phyloP scores from a whole-genome alignment of 108 stramenopile species.

The Discostella stelligeroides region DNA sequence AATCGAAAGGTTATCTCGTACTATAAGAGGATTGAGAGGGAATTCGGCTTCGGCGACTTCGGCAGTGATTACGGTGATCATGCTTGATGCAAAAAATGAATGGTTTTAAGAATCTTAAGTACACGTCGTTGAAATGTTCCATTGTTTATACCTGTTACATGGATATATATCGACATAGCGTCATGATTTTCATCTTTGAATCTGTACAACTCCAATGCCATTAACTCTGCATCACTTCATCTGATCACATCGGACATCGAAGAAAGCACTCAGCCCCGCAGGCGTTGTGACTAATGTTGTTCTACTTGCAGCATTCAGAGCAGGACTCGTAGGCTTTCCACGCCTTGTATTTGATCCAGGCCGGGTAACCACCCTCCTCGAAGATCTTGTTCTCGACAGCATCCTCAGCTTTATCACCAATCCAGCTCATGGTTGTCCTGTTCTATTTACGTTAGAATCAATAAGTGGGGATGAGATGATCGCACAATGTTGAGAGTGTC shows the following conservation, averaged over 20 bases:
- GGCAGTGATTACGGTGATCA: conserved; percentile 24
- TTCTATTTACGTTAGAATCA: no score
- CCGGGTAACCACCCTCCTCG: conserved; percentile 29
- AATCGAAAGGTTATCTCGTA: conserved; percentile 39
- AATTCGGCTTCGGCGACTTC: conserved; percentile 34
- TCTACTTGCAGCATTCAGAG: conserved; percentile 3
- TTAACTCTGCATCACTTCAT: background rate
- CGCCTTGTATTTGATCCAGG: conserved; percentile 33
- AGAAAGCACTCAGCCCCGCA: background rate
- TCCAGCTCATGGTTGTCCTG: conserved; percentile 21
- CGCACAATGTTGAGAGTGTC: background rate
- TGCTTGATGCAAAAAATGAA: background rate
- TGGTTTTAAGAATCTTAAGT: no score
- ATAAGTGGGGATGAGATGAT: background rate
- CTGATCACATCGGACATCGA: background rate
- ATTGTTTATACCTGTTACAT: background rate
- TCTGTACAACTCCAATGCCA: background rate
- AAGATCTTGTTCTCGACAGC: conserved; percentile 23
- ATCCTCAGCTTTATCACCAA: conserved; percentile 36
- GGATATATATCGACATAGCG: background rate
- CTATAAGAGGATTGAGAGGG: conserved; percentile 40
- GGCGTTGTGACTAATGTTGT: background rate
- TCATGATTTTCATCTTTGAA: background rate
- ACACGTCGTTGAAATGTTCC: no score
- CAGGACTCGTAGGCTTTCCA: conserved; percentile 3